phyloP scores from a whole-genome alignment of 768 basidiomycete genomes.

The Phanerodontia chrysosporium region DNA sequence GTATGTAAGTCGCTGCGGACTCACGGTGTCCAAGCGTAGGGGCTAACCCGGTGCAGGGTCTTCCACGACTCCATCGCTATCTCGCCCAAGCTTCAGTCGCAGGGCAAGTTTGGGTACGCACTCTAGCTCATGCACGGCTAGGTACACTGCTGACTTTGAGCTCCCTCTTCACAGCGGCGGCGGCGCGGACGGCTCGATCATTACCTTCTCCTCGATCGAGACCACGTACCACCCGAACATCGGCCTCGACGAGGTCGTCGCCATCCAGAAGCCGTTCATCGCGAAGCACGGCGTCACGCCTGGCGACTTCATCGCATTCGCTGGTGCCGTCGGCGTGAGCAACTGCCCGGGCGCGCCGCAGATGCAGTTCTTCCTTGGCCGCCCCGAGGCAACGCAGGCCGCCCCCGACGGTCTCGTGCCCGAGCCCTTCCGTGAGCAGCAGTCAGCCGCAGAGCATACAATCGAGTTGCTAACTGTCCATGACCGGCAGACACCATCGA shows the following conservation, averaged over 20 bases:
- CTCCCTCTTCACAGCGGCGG: conserved; percentile 16
- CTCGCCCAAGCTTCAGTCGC: conserved; percentile 10
- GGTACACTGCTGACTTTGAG: not conserved
- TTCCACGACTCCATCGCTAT: conserved; percentile 24
- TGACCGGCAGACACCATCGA: conserved; percentile 14
- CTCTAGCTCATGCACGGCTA: conserved; percentile 3
- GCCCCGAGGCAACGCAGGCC: not conserved
- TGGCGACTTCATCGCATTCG: conserved; percentile 49
- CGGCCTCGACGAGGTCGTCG: conserved; percentile 34
- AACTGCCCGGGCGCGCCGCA: conserved; percentile 44
- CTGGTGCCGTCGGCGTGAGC: conserved; percentile 38
- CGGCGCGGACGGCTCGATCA: conserved; percentile 45
- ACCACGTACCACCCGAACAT: conserved; percentile 38
- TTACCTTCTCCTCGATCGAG: conserved; percentile 41
- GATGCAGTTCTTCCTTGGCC: conserved; percentile 30
- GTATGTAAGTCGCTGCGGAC: conserved; percentile 8
- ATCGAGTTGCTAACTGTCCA: not conserved
- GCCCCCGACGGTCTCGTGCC: conserved; percentile 14
- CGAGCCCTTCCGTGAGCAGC: conserved; percentile 10
- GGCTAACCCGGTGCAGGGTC: not conserved
- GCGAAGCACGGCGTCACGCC: conserved; percentile 31
- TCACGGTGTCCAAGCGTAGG: not conserved
- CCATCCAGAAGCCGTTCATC: conserved; percentile 31
- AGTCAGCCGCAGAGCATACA: not conserved
- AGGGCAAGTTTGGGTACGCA: conserved; percentile 17